Evolutionary conservation across 2,329 filamentous ascomycete species (phyloP).

Genomic region (Aciculosporium take): DNA sequence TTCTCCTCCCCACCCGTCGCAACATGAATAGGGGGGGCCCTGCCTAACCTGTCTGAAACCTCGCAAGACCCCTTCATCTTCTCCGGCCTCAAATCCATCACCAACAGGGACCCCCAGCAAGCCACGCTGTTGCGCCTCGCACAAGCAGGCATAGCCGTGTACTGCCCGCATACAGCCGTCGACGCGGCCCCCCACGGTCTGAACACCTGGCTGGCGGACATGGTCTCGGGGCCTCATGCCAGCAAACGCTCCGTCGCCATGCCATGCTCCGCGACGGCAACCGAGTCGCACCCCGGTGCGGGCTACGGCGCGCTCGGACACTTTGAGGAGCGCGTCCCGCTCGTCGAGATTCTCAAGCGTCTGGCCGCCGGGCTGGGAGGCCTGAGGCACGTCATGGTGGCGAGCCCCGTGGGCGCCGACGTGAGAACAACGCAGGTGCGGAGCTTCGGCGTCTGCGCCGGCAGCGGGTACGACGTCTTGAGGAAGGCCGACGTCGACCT

Average conservation of each 20-base stretch:
- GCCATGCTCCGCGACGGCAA: slow-evolving; percentile 27
- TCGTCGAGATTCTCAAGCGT: slow-evolving; percentile 31
- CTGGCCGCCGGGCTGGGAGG: slow-evolving; percentile 56
- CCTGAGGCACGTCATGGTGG: slow-evolving; percentile 39
- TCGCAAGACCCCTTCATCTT: slow-evolving; percentile 89
- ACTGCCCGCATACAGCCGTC: slow-evolving; percentile 88
- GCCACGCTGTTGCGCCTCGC: slow-evolving; percentile 68
- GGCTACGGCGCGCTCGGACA: slow-evolving; percentile 40
- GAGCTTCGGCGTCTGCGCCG: slow-evolving; percentile 76
- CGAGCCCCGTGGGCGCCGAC: slow-evolving; percentile 33
- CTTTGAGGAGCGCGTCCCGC: slow-evolving; percentile 23
- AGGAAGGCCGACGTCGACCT: slow-evolving; percentile 59
- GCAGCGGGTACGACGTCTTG: slow-evolving; percentile 69
- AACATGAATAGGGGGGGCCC: too few species aligned
- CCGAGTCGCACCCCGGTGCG: slow-evolving; percentile 29
- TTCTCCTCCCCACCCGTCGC: background rate
- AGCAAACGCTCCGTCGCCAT: slow-evolving; percentile 29
- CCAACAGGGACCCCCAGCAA: slow-evolving; percentile 73
- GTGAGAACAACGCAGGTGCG: slow-evolving; percentile 32
- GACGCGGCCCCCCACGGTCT: slow-evolving; percentile 76
- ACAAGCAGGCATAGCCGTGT: slow-evolving; percentile 82
- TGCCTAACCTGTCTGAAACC: background rate
- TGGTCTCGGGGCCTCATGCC: slow-evolving; percentile 47
- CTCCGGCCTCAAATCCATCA: slow-evolving; percentile 77
- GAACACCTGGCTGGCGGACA: slow-evolving; percentile 87